Conservation (phyloP, 2,329 filamentous ascomycete species). For the Clarireedia monteithiana region DNA sequence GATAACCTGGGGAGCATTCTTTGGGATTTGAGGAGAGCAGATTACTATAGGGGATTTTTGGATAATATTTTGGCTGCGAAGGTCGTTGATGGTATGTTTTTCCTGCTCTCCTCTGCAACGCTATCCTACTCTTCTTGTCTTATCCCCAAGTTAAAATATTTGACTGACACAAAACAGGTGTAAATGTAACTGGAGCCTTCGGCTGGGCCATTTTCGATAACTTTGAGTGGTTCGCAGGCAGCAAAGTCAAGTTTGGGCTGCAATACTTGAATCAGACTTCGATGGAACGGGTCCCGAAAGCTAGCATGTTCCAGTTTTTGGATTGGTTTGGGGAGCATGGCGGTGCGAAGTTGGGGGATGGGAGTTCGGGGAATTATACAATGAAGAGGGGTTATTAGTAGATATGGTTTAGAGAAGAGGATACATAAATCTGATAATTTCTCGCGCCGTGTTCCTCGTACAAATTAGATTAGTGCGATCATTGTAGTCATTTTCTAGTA, state of each 20-base stretch:
- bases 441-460: no score
- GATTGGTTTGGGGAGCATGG: constrained; percentile 24
- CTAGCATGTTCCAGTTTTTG: constrained; percentile 26
- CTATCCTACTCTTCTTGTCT: no score
- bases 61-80: constrained; percentile 57
- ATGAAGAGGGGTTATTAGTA: not conserved
- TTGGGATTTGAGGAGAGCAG: constrained; percentile 69
- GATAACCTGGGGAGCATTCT: constrained; percentile 40
- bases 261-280: constrained; percentile 32
- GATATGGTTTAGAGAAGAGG: not conserved
- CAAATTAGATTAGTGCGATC: no score
- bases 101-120: not conserved
- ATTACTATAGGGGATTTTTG: constrained; percentile 73
- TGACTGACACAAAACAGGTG: constrained; percentile 32
- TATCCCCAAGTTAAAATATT: not conserved
- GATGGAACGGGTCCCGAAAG: constrained; percentile 23
- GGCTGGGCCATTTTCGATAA: constrained; percentile 78
- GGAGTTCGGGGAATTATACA: constrained; percentile 1
- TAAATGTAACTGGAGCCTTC: constrained; percentile 73
- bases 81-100: constrained; percentile 49
- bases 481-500: no score
- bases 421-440: not conserved
- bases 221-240: constrained; percentile 35
- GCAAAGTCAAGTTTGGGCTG: constrained; percentile 20
- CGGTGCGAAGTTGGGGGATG: constrained; percentile 6